Evolutionary conservation across 2,329 filamentous ascomycete genomes (phyloP), one percentile per base, ranked within the genome.

Genomic region (Periglandula ipomoeae): DNA sequence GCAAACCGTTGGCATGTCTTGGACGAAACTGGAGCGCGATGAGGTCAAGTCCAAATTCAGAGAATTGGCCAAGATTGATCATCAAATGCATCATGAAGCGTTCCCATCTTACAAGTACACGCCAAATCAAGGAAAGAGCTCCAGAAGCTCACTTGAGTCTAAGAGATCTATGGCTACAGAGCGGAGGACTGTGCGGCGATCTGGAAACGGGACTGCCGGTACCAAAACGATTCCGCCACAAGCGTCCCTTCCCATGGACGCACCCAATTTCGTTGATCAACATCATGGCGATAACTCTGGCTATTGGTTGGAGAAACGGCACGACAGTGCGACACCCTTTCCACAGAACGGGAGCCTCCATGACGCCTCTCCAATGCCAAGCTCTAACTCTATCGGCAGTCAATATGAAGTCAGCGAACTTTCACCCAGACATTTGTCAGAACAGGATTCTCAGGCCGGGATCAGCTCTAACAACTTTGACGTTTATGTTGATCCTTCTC

Each of bases 21-120:
- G 93, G 93, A 56, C 48, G 13, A 79, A 81, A 5, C 68, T 89
- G 58, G 93, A 97, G 64, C 76, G 87, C 0, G 70, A 79, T n/a
- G 74, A 79, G 39, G 66, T 96, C 50, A 81, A 84, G 48, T 78
- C 84, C 19, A 76, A 84, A 58, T 98, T 89, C 70, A 87, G 86
- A 61, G 73, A 81, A 15, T 84, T 87, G 71, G 88, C 93, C 20
- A 81, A 79, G 58, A 75, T 87, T 19, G 93, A 97, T 67, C 80
- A 89, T 40, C 76, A 82, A 56, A 95, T 94, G 65, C 91, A 97
- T 65, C 80, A 85, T 48, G 76, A 79, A 47, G 89, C 91, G 2
- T 89, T 95, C 57, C 93, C 93, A 0, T 81, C 82, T 38, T 98
- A 97, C 74, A 97, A 95, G 67, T 98, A 97, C 69, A 85, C 87